A percentile compares a stretch with the other conserved stretches of the same genome.
These are phyloP conservation scores for Scalesia atractyloides DNA, from an alignment of 129 eudicot genomes.

Conservation along the genomic window DNA sequence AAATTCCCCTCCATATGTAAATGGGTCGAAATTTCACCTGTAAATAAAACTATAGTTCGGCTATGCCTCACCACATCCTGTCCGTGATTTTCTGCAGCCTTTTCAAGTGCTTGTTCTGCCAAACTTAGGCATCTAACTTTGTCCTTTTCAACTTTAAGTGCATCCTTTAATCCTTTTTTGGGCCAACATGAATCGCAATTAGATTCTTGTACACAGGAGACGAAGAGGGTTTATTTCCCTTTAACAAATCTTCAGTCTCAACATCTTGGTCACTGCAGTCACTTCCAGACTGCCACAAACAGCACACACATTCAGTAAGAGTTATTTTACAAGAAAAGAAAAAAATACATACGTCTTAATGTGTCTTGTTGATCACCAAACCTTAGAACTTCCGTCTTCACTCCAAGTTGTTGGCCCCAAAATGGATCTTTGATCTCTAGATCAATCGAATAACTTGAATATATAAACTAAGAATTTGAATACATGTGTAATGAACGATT, in stretches of 20 bases:
- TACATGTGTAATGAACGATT: too few relatives aligned
- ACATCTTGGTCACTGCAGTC: slow-evolving; percentile 43
- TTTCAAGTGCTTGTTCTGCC: slow-evolving; percentile 45
- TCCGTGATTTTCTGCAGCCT: slow-evolving; percentile 41
- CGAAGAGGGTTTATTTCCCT: slow-evolving; percentile 20
- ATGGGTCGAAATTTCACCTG: too few relatives aligned
- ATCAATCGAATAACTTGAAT: too few relatives aligned
- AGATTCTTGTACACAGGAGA: slow-evolving; percentile 39
- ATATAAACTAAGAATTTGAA: too few relatives aligned
- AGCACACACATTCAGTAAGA: slow-evolving; percentile 11
- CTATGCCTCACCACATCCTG: slow-evolving; percentile 44
- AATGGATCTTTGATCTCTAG: too few relatives aligned
- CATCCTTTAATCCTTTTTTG: slow-evolving; percentile 44
- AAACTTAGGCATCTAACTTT: slow-evolving; percentile 43
- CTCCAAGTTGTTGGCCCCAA: slow-evolving; percentile 12
- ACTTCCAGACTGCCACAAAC: slow-evolving; percentile 48
- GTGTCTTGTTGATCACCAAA: slow-evolving; percentile 20
- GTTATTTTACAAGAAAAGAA: neutral
- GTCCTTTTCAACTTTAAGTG: slow-evolving; percentile 38
- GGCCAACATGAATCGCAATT: slow-evolving; percentile 51
- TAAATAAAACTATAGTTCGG: neutral
- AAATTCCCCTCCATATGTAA: too few relatives aligned
- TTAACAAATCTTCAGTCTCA: slow-evolving; percentile 45
- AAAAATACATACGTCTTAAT: neutral
- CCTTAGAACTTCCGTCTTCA: slow-evolving; percentile 50